phyloP scores from a whole-genome alignment of 257 asterid species.

The Capsicum chinense region DNA sequence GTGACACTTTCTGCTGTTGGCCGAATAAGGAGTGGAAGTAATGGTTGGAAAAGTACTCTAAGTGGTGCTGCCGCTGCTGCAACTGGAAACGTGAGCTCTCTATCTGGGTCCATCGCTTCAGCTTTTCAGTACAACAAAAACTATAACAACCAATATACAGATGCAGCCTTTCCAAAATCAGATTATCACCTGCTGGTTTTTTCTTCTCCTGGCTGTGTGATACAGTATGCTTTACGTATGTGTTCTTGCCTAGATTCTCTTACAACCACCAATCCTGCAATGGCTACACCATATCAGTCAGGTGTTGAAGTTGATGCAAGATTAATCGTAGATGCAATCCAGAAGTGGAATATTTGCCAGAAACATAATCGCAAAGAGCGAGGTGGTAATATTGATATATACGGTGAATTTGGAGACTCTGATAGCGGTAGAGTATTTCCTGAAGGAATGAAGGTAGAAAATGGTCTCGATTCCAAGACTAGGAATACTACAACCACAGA shows the following conservation, averaged over 20 bases:
- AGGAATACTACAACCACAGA: constrained; percentile 29
- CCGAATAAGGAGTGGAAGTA: constrained; percentile 70
- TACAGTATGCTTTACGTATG: constrained; percentile 65
- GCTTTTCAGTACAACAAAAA: constrained; percentile 62
- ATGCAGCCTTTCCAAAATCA: constrained; percentile 48
- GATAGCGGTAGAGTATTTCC: constrained; percentile 76
- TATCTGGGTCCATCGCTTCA: constrained; percentile 68
- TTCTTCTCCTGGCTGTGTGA: constrained; percentile 78
- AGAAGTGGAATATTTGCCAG: constrained; percentile 84
- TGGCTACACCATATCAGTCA: constrained; percentile 46
- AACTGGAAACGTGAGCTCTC: constrained; percentile 60
- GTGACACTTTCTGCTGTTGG: constrained; percentile 57
- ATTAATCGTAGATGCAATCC: constrained; percentile 65
- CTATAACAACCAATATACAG: constrained; percentile 42
- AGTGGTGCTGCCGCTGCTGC: constrained; percentile 90
- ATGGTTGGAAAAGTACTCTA: constrained; percentile 68
- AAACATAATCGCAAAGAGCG: constrained; percentile 62
- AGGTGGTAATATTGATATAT: constrained; percentile 60
- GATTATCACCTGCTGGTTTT: constrained; percentile 71
- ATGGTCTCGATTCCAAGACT: constrained; percentile 39
- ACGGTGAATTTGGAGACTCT: constrained; percentile 60
- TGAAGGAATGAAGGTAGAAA: constrained; percentile 51
- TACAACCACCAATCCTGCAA: constrained; percentile 41
- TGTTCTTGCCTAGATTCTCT: constrained; percentile 56
- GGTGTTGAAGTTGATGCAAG: constrained; percentile 51